These are phyloP conservation scores for Penicillium sp. DNA, from an alignment of 2,329 filamentous ascomycete genomes.

Conservation along the genomic window DNA sequence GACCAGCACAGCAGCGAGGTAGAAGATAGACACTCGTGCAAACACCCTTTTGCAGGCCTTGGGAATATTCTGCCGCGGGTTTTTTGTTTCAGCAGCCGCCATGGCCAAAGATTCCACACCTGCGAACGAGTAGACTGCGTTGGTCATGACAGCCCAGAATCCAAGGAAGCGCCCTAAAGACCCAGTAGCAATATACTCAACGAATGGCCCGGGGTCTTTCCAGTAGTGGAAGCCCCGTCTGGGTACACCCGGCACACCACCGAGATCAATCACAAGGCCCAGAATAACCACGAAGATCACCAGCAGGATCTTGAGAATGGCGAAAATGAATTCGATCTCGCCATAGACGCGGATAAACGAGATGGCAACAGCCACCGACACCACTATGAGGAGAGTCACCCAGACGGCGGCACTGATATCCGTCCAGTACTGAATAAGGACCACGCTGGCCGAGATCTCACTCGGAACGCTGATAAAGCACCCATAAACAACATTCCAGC, in stretches of 20 bases:
- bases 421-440: conserved; percentile 62
- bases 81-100: conserved; percentile 55
- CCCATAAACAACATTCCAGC: conserved; percentile 51
- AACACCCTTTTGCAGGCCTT: conserved; percentile 56
- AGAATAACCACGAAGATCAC: conserved; percentile 47
- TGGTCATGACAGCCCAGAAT: conserved; percentile 51
- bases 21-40: conserved; percentile 56
- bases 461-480: conserved; percentile 54
- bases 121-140: conserved; percentile 36
- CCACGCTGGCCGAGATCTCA: conserved; percentile 62
- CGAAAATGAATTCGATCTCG: conserved; percentile 53
- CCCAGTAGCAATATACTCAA: conserved; percentile 60
- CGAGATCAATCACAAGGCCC: conserved; percentile 59
- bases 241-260: conserved; percentile 57
- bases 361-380: conserved; percentile 58
- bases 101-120: conserved; percentile 52
- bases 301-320: conserved; percentile 50
- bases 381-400: conserved; percentile 53
- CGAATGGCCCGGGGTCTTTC: conserved; percentile 65
- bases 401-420: conserved; percentile 38
- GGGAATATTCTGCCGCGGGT: conserved; percentile 53
- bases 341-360: conserved; percentile 51
- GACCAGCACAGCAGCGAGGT: conserved; percentile 54
- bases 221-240: conserved; percentile 67
- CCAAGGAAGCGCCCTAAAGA: conserved; percentile 62